Evolutionary conservation across 2,329 filamentous ascomycete genomes (phyloP).

Genomic region (Neonectria neomacrospora): DNA sequence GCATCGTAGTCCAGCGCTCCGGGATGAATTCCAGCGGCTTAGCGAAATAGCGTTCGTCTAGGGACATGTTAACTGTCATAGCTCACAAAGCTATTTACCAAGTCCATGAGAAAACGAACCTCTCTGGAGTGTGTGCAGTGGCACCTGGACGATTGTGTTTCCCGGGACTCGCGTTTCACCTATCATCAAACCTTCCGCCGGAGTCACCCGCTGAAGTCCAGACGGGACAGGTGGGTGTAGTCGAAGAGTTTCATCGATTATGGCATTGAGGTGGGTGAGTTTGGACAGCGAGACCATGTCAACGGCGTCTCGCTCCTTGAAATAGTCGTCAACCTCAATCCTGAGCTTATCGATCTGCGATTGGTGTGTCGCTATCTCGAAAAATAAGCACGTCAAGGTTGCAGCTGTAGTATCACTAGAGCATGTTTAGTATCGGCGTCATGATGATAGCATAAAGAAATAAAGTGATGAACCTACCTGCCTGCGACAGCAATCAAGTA

Average conservation of each 20-base stretch:
- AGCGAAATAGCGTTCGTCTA: conserved; percentile 27
- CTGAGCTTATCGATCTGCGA: conserved; percentile 25
- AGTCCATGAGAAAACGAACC: not conserved
- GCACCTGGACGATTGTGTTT: conserved; percentile 47
- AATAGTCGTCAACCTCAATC: conserved; percentile 15
- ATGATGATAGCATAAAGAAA: not conserved
- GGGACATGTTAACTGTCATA: conserved; percentile 7
- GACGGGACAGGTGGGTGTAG: conserved; percentile 17
- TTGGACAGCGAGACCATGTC: conserved; percentile 26
- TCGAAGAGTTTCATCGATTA: conserved; percentile 5
- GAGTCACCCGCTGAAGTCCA: conserved; percentile 49
- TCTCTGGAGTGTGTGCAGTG: conserved; percentile 28
- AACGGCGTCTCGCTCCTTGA: conserved; percentile 45
- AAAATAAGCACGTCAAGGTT: conserved; percentile 47
- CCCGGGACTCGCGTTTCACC: conserved; percentile 50
- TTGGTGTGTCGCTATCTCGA: conserved; percentile 42
- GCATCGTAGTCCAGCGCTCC: conserved; percentile 49
- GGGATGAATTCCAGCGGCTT: conserved; percentile 44
- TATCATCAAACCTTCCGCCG: conserved; percentile 49
- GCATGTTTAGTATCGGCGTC: not conserved
- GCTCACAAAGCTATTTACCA: not conserved
- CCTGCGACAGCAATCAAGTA: conserved; percentile 23
- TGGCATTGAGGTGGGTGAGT: conserved; percentile 43
- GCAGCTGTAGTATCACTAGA: conserved; percentile 50
- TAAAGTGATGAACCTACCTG: conserved; percentile 19